Base-by-base conservation (phyloP, 306 rosid genomes). In the Prunus dulcis region DNA sequence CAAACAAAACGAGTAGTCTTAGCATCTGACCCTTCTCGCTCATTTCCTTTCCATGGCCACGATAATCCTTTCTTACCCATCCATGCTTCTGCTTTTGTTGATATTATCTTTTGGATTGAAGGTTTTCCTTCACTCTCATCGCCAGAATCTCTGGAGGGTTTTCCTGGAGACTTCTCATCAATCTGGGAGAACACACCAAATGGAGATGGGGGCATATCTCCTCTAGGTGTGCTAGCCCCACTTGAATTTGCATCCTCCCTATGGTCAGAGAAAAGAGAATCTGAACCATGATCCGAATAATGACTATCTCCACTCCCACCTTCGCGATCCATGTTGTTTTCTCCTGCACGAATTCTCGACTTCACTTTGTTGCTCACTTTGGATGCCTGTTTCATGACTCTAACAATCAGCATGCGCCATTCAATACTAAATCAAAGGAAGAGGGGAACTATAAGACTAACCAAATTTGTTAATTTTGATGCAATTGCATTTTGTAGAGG, bases 201-300 rank as follows among this genome's bases (percentile, higher is more conserved):
- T 66, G 93, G 74, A 64, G 89, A 80, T 30, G 82, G 93, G 19
- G 73, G 72, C 60, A 87, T 52, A 74, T 96, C 99, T 47, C 89
- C 98, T 69, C 97, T 88, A 28, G 98, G 96, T 5, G 99, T 96
- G 85, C 94, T 89, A 78, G 96, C 98, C 82, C 96, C 98, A 69
- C 99, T 96, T 20, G 98, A 96, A 87, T 76, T 88, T 41, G 89
- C 98, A 78, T 96, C 99, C 67, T 95, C 99, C 83, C 92, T 83
- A 38, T 84, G 88, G 67, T 94, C 97, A 15, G 70, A 77, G 67
- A 81, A 58, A 85, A 75, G 78, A 45, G 81, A 71, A 64, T 90
- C 97, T 46, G 80, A 79, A 63, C 88, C 77, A 79, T 79, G 96
- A 76, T 89, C 97, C 79, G 90, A 89, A 62, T 88, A 86, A 78